Percentiles rank a stretch among this genome's conserved stretches.
These are phyloP conservation scores for Rutstroemia sp. DNA, from an alignment of 2,329 filamentous ascomycete genomes.

Conservation along the genomic window DNA sequence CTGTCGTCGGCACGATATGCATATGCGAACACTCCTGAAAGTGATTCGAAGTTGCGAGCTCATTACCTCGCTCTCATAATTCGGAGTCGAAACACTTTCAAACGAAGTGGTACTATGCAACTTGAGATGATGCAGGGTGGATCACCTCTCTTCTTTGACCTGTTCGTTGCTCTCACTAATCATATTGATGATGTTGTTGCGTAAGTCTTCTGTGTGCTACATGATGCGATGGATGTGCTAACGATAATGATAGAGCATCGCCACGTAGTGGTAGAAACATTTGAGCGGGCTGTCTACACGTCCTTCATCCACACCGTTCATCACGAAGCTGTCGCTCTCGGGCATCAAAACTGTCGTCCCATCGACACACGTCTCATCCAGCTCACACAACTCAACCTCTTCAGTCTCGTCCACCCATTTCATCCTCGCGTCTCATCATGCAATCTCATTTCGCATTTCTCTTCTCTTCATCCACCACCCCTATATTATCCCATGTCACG, in stretches of 20 bases:
- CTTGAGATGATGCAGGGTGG: slow-evolving; percentile 87
- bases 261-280: slow-evolving; percentile 22
- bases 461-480: background rate
- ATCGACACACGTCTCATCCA: background rate
- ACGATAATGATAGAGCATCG: slow-evolving; percentile 21
- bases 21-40: slow-evolving; percentile 82
- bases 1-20: slow-evolving; percentile 82
- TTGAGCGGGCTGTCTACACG: no score
- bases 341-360: slow-evolving; percentile 7
- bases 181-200: slow-evolving; percentile 67
- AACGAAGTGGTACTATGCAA: slow-evolving; percentile 92
- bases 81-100: slow-evolving; percentile 79
- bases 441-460: background rate
- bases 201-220: slow-evolving; percentile 35
- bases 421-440: background rate
- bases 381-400: slow-evolving; percentile 2
- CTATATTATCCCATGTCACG: background rate
- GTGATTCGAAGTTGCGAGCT: slow-evolving; percentile 80
- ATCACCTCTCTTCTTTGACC: slow-evolving; percentile 78
- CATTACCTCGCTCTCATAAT: slow-evolving; percentile 93
- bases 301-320: slow-evolving; percentile 12
- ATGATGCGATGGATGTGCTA: background rate
- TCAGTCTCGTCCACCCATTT: slow-evolving; percentile 9
- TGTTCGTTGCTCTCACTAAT: slow-evolving; percentile 90
- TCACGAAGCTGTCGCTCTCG: background rate